Evolutionary conservation across 176 grass and related monocot genomes (phyloP).

Genomic region (Aegilops umbellulata): DNA sequence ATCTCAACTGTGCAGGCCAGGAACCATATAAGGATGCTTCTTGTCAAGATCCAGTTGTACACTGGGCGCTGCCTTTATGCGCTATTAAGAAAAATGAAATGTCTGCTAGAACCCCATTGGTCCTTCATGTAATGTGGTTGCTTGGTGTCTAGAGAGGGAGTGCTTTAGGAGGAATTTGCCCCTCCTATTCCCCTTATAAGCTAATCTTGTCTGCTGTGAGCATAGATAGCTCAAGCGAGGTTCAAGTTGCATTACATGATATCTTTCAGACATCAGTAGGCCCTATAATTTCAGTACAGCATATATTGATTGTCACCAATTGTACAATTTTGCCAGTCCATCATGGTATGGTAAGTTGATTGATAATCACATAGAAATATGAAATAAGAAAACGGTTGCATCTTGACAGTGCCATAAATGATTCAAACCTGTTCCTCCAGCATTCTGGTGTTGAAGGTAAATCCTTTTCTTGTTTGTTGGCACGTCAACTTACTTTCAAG

Average conservation of each 20-base stretch:
- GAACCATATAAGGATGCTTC: too few relatives aligned
- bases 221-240: constrained; percentile 76
- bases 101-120: constrained; percentile 66
- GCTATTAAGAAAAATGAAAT: constrained; percentile 72
- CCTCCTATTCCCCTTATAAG: constrained; percentile 70
- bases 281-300: constrained; percentile 58
- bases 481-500: background rate
- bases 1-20: too few relatives aligned
- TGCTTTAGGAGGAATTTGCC: constrained; percentile 73
- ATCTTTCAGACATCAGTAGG: constrained; percentile 87
- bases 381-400: constrained; percentile 27
- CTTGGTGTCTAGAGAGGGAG: constrained; percentile 55
- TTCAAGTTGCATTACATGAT: constrained; percentile 64
- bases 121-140: constrained; percentile 70
- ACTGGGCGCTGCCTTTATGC: constrained; percentile 35
- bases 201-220: constrained; percentile 82
- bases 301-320: constrained; percentile 25
- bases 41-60: too few relatives aligned
- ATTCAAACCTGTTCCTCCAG: constrained; percentile 13
- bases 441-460: constrained; percentile 36
- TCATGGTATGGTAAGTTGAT: constrained; percentile 25
- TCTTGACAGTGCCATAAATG: too few relatives aligned
- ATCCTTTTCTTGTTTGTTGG: constrained; percentile 14
- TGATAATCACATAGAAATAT: constrained; percentile 25
- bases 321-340: constrained; percentile 40